phyloP scores from a whole-genome alignment of 139 green algal species.

The Coelastrella sp. region DNA sequence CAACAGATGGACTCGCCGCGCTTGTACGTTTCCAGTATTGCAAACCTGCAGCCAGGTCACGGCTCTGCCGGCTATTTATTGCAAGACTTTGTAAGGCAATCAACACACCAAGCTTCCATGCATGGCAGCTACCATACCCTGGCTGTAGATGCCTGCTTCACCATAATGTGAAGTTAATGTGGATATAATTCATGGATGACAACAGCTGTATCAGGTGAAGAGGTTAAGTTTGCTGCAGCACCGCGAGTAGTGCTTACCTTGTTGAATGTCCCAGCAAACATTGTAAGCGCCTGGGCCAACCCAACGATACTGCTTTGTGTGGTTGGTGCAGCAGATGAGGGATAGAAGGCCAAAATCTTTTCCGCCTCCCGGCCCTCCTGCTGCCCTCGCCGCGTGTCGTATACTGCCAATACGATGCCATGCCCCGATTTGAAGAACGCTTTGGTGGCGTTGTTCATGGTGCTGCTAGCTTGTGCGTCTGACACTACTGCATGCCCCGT shows the following conservation, averaged over 20 bases:
- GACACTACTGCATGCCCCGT: not conserved
- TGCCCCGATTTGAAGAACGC: slow-evolving; percentile 25
- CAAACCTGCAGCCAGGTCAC: too few species aligned
- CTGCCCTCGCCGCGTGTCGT: slow-evolving; percentile 45
- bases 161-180: too few species aligned
- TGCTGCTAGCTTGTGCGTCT: not conserved
- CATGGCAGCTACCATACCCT: too few species aligned
- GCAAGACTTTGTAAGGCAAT: too few species aligned
- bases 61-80: too few species aligned
- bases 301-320: slow-evolving; percentile 51
- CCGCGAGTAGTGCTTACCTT: slow-evolving; percentile 1
- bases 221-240: not conserved
- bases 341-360: slow-evolving; percentile 50
- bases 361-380: slow-evolving; percentile 40
- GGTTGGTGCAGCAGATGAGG: not conserved
- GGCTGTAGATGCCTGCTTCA: too few species aligned
- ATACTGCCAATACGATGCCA: slow-evolving; percentile 18
- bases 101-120: too few species aligned
- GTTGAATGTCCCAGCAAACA: slow-evolving; percentile 52
- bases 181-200: too few species aligned
- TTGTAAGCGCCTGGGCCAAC: slow-evolving; percentile 48
- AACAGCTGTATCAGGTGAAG: too few species aligned
- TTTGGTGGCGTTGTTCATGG: not conserved
- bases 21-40: too few species aligned
- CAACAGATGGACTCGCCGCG: not conserved